phyloP scores from a whole-genome alignment of 2,329 filamentous ascomycete genomes.

The Nigrograna mackinnonii region DNA sequence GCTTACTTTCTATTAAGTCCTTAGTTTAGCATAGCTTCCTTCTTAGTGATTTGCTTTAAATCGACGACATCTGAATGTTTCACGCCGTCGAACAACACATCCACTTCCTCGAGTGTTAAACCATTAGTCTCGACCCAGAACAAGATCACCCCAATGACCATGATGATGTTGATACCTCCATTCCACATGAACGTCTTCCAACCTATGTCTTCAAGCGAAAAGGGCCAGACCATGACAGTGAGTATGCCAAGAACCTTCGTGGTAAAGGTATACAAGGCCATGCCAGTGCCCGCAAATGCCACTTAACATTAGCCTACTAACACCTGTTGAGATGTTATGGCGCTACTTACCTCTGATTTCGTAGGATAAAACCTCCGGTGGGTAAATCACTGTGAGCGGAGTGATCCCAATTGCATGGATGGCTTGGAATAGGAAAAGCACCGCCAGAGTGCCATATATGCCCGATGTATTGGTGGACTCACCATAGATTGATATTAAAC shows the following conservation, averaged over 20 bases:
- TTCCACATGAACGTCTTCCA: constrained; percentile 30
- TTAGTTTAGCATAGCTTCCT: too few species aligned
- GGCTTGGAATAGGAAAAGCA: constrained; percentile 22
- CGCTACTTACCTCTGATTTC: constrained; percentile 29
- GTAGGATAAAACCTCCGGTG: constrained; percentile 39
- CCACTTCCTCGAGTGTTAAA: constrained; percentile 20
- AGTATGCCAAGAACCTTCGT: constrained; percentile 24
- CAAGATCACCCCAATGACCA: constrained; percentile 40
- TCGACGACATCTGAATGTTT: constrained; percentile 20
- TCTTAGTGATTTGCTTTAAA: too few species aligned
- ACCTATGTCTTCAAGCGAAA: constrained; percentile 21
- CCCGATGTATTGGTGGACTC: constrained; percentile 41
- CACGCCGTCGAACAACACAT: constrained; percentile 18
- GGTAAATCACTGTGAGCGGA: constrained; percentile 32
- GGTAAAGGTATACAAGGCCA: constrained; percentile 18
- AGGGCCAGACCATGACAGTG: constrained; percentile 40
- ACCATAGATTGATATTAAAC: constrained; percentile 30
- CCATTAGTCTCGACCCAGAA: constrained; percentile 21
- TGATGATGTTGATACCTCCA: constrained; percentile 13
- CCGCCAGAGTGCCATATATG: constrained; percentile 37
- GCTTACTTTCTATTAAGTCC: too few species aligned
- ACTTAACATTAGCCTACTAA: too few species aligned
- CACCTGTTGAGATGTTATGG: too few species aligned
- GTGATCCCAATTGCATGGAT: constrained; percentile 42
- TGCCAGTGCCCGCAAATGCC: too few species aligned